A percentile compares a stretch with the other conserved stretches of the same genome.
Conservation (phyloP, 2,329 filamentous ascomycete species). For the Lachnellula occidentalis region DNA sequence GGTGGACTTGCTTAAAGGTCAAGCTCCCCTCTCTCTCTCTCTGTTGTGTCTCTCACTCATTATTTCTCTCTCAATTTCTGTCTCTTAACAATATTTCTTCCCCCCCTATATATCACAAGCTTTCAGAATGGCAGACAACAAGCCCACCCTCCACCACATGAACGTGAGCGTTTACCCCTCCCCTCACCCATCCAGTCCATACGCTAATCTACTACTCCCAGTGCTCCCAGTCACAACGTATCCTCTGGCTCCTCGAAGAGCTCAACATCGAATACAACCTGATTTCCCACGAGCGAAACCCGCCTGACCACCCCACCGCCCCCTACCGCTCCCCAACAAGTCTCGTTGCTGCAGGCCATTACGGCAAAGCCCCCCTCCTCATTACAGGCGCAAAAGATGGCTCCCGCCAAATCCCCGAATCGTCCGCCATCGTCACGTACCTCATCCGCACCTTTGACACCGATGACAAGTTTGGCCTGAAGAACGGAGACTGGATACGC, state of each 20-base stretch:
- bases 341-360: slow-evolving; percentile 64
- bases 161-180: slow-evolving; percentile 15
- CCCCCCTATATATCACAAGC: background rate
- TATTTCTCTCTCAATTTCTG: too few relatives aligned
- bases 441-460: slow-evolving; percentile 31
- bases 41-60: too few relatives aligned
- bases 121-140: slow-evolving; percentile 12
- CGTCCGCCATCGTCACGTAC: slow-evolving; percentile 29
- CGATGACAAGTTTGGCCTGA: slow-evolving; percentile 23
- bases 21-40: too few relatives aligned
- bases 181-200: background rate
- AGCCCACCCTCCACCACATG: slow-evolving; percentile 26
- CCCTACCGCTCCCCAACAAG: slow-evolving; percentile 59
- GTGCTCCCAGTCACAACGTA: slow-evolving; percentile 59
- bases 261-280: slow-evolving; percentile 70
- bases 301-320: slow-evolving; percentile 38
- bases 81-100: too few relatives aligned
- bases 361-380: slow-evolving; percentile 81
- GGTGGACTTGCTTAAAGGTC: too few relatives aligned
- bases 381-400: slow-evolving; percentile 26
- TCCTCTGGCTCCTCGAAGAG: slow-evolving; percentile 65
- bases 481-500: slow-evolving; percentile 26
- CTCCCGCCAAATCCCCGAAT: slow-evolving; percentile 24
- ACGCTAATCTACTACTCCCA: slow-evolving; percentile 32
- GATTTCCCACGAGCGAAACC: slow-evolving; percentile 62